Conservation (phyloP, 2,329 filamentous ascomycete genomes). For the Pestalotiopsis sp. region DNA sequence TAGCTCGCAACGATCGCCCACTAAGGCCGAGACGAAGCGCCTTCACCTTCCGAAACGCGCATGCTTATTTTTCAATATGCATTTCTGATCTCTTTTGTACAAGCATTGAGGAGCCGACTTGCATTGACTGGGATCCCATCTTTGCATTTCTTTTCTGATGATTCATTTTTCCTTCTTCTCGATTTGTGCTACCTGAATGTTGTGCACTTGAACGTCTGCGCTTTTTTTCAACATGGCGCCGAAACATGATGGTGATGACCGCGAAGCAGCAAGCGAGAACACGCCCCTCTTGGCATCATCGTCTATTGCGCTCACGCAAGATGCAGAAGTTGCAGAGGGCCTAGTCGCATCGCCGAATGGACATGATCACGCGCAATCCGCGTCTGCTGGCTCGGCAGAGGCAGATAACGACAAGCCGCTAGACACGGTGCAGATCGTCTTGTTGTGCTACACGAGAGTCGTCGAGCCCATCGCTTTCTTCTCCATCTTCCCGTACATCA, state of each 20-base stretch:
- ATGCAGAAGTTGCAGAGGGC: slow-evolving; percentile 21
- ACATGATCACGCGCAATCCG: neutral
- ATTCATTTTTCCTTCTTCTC: neutral
- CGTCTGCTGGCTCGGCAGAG: slow-evolving; percentile 15
- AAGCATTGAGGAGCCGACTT: no score
- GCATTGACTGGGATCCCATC: no score
- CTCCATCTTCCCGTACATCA: slow-evolving; percentile 80
- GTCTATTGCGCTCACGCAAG: slow-evolving; percentile 19
- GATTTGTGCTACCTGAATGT: neutral
- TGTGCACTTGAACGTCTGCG: neutral
- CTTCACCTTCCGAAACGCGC: no score
- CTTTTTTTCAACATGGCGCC: neutral
- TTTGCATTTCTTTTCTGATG: no score
- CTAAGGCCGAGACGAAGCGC: no score
- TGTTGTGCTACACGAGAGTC: slow-evolving; percentile 73
- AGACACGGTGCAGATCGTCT: slow-evolving; percentile 66
- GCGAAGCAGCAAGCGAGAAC: slow-evolving; percentile 23
- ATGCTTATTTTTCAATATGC: no score
- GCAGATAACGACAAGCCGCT: slow-evolving; percentile 49
- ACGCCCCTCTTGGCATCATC: slow-evolving; percentile 32
- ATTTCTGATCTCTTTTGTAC: no score
- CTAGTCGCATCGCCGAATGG: slow-evolving; percentile 14
- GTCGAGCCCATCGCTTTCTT: slow-evolving; percentile 84
- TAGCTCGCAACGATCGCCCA: no score
- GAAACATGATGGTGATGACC: neutral